Conservation (phyloP, 2,329 filamentous ascomycete genomes). For the Trichoderma sp. region DNA sequence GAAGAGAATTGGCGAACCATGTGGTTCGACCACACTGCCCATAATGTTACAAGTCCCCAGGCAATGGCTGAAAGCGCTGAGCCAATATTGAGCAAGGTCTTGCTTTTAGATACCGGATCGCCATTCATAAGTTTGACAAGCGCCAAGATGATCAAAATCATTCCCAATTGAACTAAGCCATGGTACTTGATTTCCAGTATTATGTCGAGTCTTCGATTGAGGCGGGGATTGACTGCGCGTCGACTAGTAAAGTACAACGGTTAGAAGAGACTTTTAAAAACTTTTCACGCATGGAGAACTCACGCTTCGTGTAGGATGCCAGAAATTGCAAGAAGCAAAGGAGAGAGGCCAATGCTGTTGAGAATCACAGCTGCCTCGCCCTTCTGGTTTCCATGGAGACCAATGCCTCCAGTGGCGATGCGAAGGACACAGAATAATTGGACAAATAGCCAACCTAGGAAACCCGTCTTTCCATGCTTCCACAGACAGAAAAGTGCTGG, state of each 20-base stretch:
- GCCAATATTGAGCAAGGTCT: not conserved
- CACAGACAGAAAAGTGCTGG: not conserved
- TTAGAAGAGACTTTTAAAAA: not conserved
- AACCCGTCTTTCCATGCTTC: not conserved
- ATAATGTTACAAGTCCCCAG: not conserved
- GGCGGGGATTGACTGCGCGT: constrained; percentile 1
- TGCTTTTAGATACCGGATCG: not conserved
- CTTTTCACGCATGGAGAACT: not conserved
- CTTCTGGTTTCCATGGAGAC: not conserved
- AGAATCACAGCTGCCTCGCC: not conserved
- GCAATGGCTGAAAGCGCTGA: not conserved
- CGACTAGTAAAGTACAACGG: not conserved
- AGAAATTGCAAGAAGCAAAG: not conserved
- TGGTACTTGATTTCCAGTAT: constrained; percentile 2
- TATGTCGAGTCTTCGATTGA: not conserved
- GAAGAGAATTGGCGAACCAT: not conserved
- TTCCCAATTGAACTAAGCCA: not conserved
- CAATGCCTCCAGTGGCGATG: constrained; percentile 2
- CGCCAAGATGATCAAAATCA: not conserved
- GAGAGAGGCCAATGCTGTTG: constrained; percentile 1
- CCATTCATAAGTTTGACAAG: not conserved
- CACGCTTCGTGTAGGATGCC: constrained; percentile 1
- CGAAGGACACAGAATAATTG: constrained; percentile 3
- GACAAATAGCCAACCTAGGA: not conserved
- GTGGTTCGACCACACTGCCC: not conserved